Evolutionary conservation across 1,139 yeast genomes (phyloP), one percentile per base, ranked within the genome.

Genomic region (Protomyces lactucae-debilis): DNA sequence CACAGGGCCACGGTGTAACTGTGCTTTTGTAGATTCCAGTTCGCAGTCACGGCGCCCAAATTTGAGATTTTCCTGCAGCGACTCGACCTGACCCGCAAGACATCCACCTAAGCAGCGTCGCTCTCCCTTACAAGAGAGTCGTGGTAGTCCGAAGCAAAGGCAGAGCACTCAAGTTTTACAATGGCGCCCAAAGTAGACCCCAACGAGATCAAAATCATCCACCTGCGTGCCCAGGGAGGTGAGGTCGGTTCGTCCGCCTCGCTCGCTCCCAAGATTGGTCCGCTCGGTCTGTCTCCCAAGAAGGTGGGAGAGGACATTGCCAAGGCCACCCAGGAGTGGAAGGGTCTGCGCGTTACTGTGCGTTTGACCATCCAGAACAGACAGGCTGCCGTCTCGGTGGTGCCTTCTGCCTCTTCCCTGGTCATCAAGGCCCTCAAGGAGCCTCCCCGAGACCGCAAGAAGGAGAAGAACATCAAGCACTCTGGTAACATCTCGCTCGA

Each of bases 271-370:
- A 93, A 93, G 91, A 93, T 93, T 79, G 99, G 99, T 88, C 99
- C 99, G 76, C 90, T 93, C 79, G 99, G 99, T 91, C 86, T 93
- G 77, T 92, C 98, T 71, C 98, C 99, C 85, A 93, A 93, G 96
- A 93, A 93, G 88, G 97, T 95, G 78, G 99, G 99, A 90, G 99
- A 93, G 83, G 99, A 93, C 81, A 93, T 93, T 77, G 99, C 99
- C 82, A 95, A 95, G 88, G 99, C 99, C 80, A 93, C 99, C 84
- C 88, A 90, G 85, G 86, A 87, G 79, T 93, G 67, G 66, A 71
- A 71, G 66, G 99, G 99, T 85, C 92, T 93, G 77, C 90, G 93
- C 82, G 99, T 93, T 78, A 93, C 99, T 76, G 98, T 95, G 73
- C 96, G 90, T 84, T 87, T 95, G 82, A 93, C 87, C 81, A 92